Base-by-base conservation (phyloP, 768 basidiomycete genomes). In the Leccinum fibrillosum region DNA sequence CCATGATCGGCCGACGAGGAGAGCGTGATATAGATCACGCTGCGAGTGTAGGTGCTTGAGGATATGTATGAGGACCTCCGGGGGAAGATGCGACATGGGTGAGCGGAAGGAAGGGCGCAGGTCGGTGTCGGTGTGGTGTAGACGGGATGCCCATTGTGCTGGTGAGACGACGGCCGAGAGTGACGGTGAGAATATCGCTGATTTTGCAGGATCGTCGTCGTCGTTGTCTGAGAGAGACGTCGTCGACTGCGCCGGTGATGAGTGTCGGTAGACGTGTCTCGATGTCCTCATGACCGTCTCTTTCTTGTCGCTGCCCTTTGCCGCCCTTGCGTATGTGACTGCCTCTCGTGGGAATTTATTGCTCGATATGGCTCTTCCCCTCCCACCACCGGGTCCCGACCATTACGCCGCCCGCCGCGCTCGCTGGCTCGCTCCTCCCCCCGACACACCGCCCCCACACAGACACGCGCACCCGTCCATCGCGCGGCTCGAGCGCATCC, bases 41-140 rank as follows among this genome's bases (percentile, higher is more conserved):
- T 87, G 77, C 0, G 84, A 80, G 63, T 88, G 83, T 12, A 99
- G 80, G 65, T 94, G 85, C 63, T 88, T 90, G 64, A 99, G 82
- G 67, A 98, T 90, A 69, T 96, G 89, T 15, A 97, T 90, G 68
- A 98, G 86, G 42, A 98, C 82, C 73, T 98, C 96, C 57, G 91
- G 89, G 8, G 95, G 95, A 4, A 98, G 77, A 52, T 78, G 76
- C 7, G 86, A 79, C 67, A 89, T 86, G 52, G 82, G 84, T 15
- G 86, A 82, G 53, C 75, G 76, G 13, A 71, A 66, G 58, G 75
- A 64, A 6, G 64, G 66, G 37, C 55, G 55, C n/a, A 62, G 58
- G 63, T 39, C 68, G 50, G 44, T 54, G 69, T 65, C 76, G 75
- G 70, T 71, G 58, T 55, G 80, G 73, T 62, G 63, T 19, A 55